A percentile compares a stretch with the other conserved stretches of the same genome.
Conservation (phyloP, 1,139 yeast genomes). For the Blastobotrys aristatus region DNA sequence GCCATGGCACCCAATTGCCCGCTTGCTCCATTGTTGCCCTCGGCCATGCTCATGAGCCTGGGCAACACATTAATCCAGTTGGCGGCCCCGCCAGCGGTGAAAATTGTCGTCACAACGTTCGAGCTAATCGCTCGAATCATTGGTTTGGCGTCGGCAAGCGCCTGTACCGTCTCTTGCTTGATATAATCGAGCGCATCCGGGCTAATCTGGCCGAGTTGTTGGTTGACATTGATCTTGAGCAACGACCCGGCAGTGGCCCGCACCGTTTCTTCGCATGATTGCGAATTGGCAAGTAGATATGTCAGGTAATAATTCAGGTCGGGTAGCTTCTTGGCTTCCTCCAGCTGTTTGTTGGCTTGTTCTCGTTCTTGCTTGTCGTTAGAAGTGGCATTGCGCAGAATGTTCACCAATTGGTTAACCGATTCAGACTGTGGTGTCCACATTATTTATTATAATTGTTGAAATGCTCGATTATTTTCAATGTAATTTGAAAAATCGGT, state of each 20-base stretch:
- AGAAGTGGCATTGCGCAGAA: conserved; percentile 64
- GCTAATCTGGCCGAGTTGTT: conserved; percentile 25
- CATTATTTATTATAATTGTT: conserved; percentile 19
- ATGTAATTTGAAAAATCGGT: not conserved
- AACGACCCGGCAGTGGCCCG: conserved; percentile 88
- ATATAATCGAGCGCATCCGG: conserved; percentile 48
- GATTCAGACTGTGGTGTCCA: conserved; percentile 66
- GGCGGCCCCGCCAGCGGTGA: conserved; percentile 62
- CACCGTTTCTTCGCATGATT: conserved; percentile 46
- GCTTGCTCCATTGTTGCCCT: conserved; percentile 32
- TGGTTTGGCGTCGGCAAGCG: conserved; percentile 54
- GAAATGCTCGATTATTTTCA: too few relatives aligned
- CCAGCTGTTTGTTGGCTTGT: conserved; percentile 57
- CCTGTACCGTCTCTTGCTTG: conserved; percentile 59
- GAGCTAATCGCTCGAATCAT: conserved; percentile 85
- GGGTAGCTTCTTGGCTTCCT: conserved; percentile 61
- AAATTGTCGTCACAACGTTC: conserved; percentile 78
- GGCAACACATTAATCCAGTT: conserved; percentile 75
- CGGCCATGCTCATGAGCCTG: conserved; percentile 57
- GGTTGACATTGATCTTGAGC: conserved; percentile 65
- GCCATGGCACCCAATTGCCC: conserved; percentile 73
- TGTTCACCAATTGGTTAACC: conserved; percentile 55
- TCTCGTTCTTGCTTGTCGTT: conserved; percentile 49
- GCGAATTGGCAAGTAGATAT: conserved; percentile 52
- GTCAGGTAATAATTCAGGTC: conserved; percentile 78